phyloP scores from a whole-genome alignment of 2,329 filamentous ascomycete species.

The Neopestalotiopsis clavispora region DNA sequence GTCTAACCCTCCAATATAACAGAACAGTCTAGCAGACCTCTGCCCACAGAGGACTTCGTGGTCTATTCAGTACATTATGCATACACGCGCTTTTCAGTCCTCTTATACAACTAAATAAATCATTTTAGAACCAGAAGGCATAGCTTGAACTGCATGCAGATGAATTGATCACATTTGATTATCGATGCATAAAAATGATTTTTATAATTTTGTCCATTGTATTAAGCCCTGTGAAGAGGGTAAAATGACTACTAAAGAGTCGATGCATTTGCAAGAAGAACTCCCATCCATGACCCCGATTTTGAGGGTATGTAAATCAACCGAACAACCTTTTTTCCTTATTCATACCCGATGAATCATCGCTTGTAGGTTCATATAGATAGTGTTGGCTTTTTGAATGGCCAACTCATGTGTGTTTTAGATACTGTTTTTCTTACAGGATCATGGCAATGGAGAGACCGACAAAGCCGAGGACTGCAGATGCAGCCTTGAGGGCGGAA shows the following conservation, averaged over 20 bases:
- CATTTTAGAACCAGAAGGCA: too few relatives aligned
- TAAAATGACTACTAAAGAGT: neutral
- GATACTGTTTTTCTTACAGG: neutral
- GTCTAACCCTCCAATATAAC: too few relatives aligned
- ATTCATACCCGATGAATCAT: neutral
- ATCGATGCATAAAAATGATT: neutral
- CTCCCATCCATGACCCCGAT: neutral
- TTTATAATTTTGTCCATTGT: neutral
- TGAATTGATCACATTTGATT: neutral
- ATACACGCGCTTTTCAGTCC: too few relatives aligned
- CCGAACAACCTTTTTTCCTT: neutral
- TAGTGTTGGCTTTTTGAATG: neutral
- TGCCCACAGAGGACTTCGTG: too few relatives aligned
- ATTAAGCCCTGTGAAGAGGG: neutral
- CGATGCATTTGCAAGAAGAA: neutral
- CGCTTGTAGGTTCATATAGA: neutral
- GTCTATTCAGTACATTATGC: too few relatives aligned
- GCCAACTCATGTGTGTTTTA: neutral
- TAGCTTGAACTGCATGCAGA: too few relatives aligned
- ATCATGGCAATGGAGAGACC: slow-evolving; percentile 1
- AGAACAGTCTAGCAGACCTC: too few relatives aligned
- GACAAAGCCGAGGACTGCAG: slow-evolving; percentile 1
- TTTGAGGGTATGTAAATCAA: neutral
- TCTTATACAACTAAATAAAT: too few relatives aligned
- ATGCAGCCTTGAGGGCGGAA: neutral